Evolutionary conservation across 331 rosid genomes (phyloP).

Genomic region (Ulmus americana): DNA sequence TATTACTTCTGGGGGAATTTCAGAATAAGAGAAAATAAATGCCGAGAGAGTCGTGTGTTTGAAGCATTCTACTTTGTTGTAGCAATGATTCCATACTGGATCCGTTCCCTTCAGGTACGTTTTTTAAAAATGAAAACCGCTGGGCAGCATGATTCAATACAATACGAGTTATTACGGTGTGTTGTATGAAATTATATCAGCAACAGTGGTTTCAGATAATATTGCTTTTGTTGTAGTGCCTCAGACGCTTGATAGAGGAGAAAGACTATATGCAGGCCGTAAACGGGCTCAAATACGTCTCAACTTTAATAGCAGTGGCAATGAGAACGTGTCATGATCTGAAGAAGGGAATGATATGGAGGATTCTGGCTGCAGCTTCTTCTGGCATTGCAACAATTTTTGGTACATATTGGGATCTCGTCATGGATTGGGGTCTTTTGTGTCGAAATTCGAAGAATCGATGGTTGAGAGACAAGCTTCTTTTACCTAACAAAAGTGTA

Average conservation of each 20-base stretch:
- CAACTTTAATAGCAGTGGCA: slow-evolving; percentile 51
- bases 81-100: slow-evolving; percentile 66
- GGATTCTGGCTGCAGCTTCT: slow-evolving; percentile 40
- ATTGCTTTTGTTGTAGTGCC: slow-evolving; percentile 35
- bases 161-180: no score
- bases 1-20: slow-evolving; percentile 64
- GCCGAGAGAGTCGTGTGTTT: slow-evolving; percentile 39
- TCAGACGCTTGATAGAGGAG: slow-evolving; percentile 59
- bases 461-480: slow-evolving; percentile 77
- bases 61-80: slow-evolving; percentile 52
- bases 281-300: slow-evolving; percentile 55
- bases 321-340: slow-evolving; percentile 50
- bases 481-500: slow-evolving; percentile 40
- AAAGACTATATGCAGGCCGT: slow-evolving; percentile 42
- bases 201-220: no score
- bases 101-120: slow-evolving; percentile 62
- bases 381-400: slow-evolving; percentile 52
- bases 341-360: slow-evolving; percentile 31
- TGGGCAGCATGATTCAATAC: no score
- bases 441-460: slow-evolving; percentile 52
- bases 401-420: slow-evolving; percentile 72
- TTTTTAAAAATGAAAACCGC: not conserved
- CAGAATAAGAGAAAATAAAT: slow-evolving; percentile 48
- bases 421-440: slow-evolving; percentile 69
- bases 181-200: no score